Evolutionary conservation across 176 grass and related monocot species (phyloP), one percentile per base, ranked within the genome.

Genomic region (Oryza officinalis): DNA sequence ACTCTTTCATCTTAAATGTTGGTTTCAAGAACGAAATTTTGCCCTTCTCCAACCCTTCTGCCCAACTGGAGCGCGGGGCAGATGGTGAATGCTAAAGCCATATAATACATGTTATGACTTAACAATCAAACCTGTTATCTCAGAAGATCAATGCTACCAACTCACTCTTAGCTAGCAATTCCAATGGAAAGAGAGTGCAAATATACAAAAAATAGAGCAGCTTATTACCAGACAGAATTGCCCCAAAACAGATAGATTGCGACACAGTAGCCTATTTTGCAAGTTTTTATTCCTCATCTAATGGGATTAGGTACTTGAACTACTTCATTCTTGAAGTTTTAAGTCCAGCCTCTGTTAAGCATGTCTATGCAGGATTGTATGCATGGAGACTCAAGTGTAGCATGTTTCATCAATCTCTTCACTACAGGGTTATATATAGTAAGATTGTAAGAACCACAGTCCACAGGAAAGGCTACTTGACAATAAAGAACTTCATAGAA

Each of bases 111-210:
- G 28, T 17, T 77, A 54, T 22, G 18, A 63, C 45, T 80, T 69
- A 22, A 84, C 43, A 71, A 18, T 32, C 17, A 76, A 77, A 17
- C 11, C 25, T 64, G 71, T 41, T 75, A 68, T 77, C 65, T 59
- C 88, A 77, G 26, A 77, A 18, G 26, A 59, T 32, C 26, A 77
- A 77, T 72, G 13, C 27, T 49, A 65, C 37, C 30, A 18, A 44
- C 14, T 81, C 69, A 28, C 38, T 81, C 25, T 73, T 72, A 47
- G 67, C 81, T 75, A 75, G 65, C 13, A 70, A 10, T 38, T 47
- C 32, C 73, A 76, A 57, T 76, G 22, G 49, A 13, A 37, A 57
- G 15, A 14, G 27, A 75, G 18, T 35, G 73, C 49, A 57, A 60
- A 76, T 54, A 37, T 50, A 76, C 13, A n/a, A 59, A 17, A 76